A percentile compares a stretch with the other conserved stretches of the same genome.
These are phyloP conservation scores for Eryngium alpinum DNA, from an alignment of 140 eudicot species.

Conservation along the genomic window DNA sequence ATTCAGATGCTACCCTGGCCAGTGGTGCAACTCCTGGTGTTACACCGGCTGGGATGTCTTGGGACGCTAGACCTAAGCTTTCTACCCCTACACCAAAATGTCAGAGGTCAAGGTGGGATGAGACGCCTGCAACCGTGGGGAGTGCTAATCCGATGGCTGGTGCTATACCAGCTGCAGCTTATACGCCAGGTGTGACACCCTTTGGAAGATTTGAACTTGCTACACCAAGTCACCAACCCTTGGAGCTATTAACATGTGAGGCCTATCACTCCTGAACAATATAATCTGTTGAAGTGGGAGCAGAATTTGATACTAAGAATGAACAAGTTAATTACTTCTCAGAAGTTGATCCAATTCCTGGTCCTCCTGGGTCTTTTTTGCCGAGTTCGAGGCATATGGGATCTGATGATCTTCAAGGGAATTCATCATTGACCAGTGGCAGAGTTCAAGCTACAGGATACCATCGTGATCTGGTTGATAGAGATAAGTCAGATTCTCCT, in stretches of 20 bases:
- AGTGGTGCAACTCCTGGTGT: conserved; percentile 82
- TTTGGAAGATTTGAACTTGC: conserved; percentile 83
- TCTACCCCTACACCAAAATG: conserved; percentile 91
- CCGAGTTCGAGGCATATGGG: conserved; percentile 68
- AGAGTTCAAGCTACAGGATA: conserved; percentile 51
- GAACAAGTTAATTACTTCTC: conserved; percentile 35
- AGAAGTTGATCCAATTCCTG: conserved; percentile 71
- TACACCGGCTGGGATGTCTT: conserved; percentile 89
- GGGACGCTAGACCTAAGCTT: conserved; percentile 93
- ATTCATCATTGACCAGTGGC: conserved; percentile 53
- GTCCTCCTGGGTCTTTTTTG: conserved; percentile 85
- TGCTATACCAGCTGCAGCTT: conserved; percentile 59
- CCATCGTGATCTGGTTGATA: conserved; percentile 35
- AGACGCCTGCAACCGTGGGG: conserved; percentile 86
- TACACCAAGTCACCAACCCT: conserved; percentile 96
- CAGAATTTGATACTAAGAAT: conserved; percentile 25
- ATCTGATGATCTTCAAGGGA: conserved; percentile 58
- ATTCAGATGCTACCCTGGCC: conserved; percentile 37
- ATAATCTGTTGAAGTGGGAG: conserved; percentile 54
- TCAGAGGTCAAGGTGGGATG: conserved; percentile 95
- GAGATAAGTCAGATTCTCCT: conserved; percentile 56
- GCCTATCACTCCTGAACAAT: conserved; percentile 89
- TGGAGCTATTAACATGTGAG: conserved; percentile 54
- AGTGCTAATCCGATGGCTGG: conserved; percentile 80
- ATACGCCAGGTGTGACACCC: conserved; percentile 91